Conservation (phyloP, 345 rosid species). For the Euphorbia peplus region DNA sequence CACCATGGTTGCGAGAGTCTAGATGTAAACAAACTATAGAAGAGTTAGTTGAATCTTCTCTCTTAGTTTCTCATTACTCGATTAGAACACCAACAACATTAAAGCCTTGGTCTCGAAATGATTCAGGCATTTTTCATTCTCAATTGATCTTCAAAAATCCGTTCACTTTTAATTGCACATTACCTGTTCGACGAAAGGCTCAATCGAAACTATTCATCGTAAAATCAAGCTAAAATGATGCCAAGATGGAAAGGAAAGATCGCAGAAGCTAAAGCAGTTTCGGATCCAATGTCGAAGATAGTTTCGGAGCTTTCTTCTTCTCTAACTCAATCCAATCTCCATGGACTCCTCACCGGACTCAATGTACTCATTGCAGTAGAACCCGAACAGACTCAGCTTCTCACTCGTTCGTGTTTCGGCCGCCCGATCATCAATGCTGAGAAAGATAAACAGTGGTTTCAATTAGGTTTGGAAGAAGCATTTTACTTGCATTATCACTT, state of each 20-base stretch:
- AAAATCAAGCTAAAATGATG: slow-evolving; percentile 31
- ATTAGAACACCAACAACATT: too few species aligned
- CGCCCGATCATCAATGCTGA: slow-evolving; percentile 47
- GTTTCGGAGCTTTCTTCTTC: slow-evolving; percentile 53
- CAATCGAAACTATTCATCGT: background rate
- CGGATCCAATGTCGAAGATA: slow-evolving; percentile 67
- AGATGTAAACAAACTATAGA: too few species aligned
- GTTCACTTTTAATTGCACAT: too few species aligned
- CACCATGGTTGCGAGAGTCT: too few species aligned
- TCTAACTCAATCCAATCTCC: slow-evolving; percentile 39
- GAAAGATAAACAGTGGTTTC: slow-evolving; percentile 72
- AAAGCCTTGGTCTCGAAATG: too few species aligned
- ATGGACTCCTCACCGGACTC: slow-evolving; percentile 47
- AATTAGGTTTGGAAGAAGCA: slow-evolving; percentile 74
- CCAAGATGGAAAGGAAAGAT: slow-evolving; percentile 93
- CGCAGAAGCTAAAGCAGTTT: slow-evolving; percentile 60
- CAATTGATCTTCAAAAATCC: too few species aligned
- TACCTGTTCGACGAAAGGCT: background rate
- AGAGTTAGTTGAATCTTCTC: too few species aligned
- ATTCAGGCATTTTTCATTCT: too few species aligned
- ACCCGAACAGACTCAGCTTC: slow-evolving; percentile 49
- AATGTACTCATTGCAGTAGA: slow-evolving; percentile 51
- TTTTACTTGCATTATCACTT: slow-evolving; percentile 53
- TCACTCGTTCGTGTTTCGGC: slow-evolving; percentile 72
- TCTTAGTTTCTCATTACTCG: too few species aligned